Evolutionary conservation across 2,329 filamentous ascomycete species (phyloP), one percentile per base, ranked within the genome.

Genomic region (Zymoseptoria crescenta): DNA sequence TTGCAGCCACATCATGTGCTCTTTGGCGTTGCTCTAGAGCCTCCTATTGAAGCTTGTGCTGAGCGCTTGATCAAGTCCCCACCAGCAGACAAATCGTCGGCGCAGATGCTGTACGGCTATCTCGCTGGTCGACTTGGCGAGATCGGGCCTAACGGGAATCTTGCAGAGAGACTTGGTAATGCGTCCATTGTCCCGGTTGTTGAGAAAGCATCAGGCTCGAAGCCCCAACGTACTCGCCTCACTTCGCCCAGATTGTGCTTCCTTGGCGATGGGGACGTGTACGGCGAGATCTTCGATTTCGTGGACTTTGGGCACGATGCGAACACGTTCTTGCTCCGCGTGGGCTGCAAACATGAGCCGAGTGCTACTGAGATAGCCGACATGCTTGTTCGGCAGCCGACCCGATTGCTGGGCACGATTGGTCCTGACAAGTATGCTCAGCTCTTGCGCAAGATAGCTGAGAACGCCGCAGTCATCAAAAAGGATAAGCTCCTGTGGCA

Each of bases 281-380:
- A 95, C 68, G 88, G 85, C 9, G 89, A 96, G 30, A 95, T 99
- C 30, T 96, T 99, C 65, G 91, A 97, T 71, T 99, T 96, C 74
- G 92, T 97, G 13, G 89, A 97, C 71, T 99, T 96, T 75, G 91
- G 93, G 0, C 77, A 81, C 35, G 86, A 93, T 70, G 93, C 90
- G 1, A 97, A 97, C 68, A 80, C 88, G 0, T 99, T 99, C 69
- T 77, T 99, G 19, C 83, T 91, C 67, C 89, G 89, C 62, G 90
- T 92, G 64, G 94, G 94, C 8, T 93, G 91, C 2, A 96, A 96
- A 74, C 86, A 84, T 63, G 93, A 99, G 73, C 94, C 94, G 3
- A 95, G 88, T 2, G 94, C 89, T 67, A 73, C 83, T 2, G 94
- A 99, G 73, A 83, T 99, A 65, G 93, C 92, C 4, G 81, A 84